Evolutionary conservation across 2,329 filamentous ascomycete species (phyloP), one percentile per base, ranked within the genome.

Genomic region (Fusarium xyrophilum): DNA sequence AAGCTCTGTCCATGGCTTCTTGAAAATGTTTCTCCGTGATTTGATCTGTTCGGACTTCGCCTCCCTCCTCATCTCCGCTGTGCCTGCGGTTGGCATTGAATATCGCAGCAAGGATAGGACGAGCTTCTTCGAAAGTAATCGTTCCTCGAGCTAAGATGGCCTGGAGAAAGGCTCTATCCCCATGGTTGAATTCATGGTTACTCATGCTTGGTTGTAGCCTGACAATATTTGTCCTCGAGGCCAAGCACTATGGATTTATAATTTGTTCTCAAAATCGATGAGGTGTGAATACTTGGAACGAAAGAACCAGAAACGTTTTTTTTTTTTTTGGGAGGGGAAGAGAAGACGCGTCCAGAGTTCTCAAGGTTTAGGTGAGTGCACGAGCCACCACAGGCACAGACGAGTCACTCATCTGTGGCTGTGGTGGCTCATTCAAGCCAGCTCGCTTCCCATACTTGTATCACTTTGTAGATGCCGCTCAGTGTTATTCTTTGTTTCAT

Each of bases 141-240:
- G 89, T 88, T 25, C 92, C 91, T 51, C 90, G 89, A 6, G 92
- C 88, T 78, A 97, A 85, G 70, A 99, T 89, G 50, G 92, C 92
- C 79, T 99, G 96, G 1, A 98, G 84, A 75, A 99, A 97, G 12
- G 95, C 94, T 60, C 93, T 90, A 77, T 97, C 92, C 65, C 85
- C 85, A 76, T 96, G 83, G 58, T 78, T 76, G 74, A 86, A 87
- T 25, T 79, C 77, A 2, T 68, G 67, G 6, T 74, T 74, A 14
- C 80, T 50, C 21, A 77, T 73, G 28, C 36, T 35, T 35, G 21
- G 17, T 4, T 30, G 25, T 21, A 9, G 21, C 36, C 75, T 74
- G 36, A 78, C 69, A 68, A 73, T 76, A 9, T 38, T 55, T 19
- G 38, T 36, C 33, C 40, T 47, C 23, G 14, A 30, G 32, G 21